Conservation (phyloP, 352 stramenopile species). For the Halophytophthora polymorphica region DNA sequence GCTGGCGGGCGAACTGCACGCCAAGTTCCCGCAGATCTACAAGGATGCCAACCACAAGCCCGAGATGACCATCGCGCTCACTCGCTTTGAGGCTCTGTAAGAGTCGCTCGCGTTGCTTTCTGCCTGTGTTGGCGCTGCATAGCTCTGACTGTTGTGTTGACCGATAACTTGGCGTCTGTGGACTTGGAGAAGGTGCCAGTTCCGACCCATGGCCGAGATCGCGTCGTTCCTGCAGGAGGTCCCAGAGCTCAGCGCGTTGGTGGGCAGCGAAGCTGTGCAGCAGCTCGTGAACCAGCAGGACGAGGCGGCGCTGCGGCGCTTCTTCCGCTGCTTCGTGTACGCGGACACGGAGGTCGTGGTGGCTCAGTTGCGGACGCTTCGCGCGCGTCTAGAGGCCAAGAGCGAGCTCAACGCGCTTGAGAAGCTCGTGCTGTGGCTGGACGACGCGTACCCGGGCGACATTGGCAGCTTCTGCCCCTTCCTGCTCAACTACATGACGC, state of each 20-base stretch:
- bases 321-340: constrained; percentile 82
- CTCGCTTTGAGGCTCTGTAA: constrained; percentile 93
- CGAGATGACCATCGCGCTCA: constrained; percentile 99
- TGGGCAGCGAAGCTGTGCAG: constrained; percentile 36
- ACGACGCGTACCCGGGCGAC: constrained; percentile 95
- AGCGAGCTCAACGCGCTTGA: constrained; percentile 42
- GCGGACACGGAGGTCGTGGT: constrained; percentile 63
- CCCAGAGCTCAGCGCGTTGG: constrained; percentile 86
- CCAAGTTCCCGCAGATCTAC: constrained; percentile 91
- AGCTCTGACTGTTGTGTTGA: constrained; percentile 1
- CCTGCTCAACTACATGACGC: constrained; percentile 97
- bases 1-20: constrained; percentile 78
- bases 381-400: constrained; percentile 60
- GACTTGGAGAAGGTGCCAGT: constrained; percentile 66
- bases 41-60: constrained; percentile 99
- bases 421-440: constrained; percentile 89
- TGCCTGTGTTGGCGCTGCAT: background rate
- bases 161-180: constrained; percentile 2
- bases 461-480: constrained; percentile 97
- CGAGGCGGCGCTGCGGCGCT: constrained; percentile 45
- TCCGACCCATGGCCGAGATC: constrained; percentile 93
- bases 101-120: constrained; percentile 8
- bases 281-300: constrained; percentile 37
- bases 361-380: constrained; percentile 72
- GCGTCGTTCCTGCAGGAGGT: constrained; percentile 80